Evolutionary conservation across 179 eudicot species (phyloP).

Genomic region (Heliamphora ciliata): DNA sequence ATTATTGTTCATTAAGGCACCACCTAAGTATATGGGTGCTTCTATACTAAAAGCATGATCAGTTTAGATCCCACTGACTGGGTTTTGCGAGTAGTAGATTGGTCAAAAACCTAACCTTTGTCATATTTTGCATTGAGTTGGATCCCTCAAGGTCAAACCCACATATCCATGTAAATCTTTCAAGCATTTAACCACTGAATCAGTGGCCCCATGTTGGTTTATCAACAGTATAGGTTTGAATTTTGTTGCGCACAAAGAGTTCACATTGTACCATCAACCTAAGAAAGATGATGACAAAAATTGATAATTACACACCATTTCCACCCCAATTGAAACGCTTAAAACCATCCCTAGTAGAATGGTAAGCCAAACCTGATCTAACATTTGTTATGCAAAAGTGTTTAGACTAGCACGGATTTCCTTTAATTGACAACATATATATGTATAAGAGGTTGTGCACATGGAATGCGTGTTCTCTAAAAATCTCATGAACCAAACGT

Average conservation of each 20-base stretch:
- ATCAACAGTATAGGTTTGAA: too few species aligned
- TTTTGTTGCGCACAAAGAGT: too few species aligned
- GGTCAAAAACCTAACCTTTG: background rate
- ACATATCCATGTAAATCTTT: too few species aligned
- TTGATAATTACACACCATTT: background rate
- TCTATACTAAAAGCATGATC: too few species aligned
- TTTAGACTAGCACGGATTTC: background rate
- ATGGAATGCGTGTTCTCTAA: background rate
- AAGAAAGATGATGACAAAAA: background rate
- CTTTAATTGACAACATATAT: background rate
- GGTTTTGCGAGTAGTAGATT: background rate
- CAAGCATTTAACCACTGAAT: too few species aligned
- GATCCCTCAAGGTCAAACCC: too few species aligned
- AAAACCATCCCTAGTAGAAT: background rate
- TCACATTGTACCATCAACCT: background rate
- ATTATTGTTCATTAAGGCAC: background rate
- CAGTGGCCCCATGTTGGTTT: too few species aligned
- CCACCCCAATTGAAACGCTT: background rate
- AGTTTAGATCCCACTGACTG: background rate
- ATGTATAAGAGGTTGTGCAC: background rate
- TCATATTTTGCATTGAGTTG: too few species aligned
- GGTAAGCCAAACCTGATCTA: background rate
- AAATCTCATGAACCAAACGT: background rate
- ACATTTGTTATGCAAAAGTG: background rate
- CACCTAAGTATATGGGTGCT: background rate